Percentiles rank a stretch among this genome's conserved stretches.
phyloP scores from a whole-genome alignment of 2,329 filamentous ascomycete genomes.

The Neopestalotiopsis clavispora region DNA sequence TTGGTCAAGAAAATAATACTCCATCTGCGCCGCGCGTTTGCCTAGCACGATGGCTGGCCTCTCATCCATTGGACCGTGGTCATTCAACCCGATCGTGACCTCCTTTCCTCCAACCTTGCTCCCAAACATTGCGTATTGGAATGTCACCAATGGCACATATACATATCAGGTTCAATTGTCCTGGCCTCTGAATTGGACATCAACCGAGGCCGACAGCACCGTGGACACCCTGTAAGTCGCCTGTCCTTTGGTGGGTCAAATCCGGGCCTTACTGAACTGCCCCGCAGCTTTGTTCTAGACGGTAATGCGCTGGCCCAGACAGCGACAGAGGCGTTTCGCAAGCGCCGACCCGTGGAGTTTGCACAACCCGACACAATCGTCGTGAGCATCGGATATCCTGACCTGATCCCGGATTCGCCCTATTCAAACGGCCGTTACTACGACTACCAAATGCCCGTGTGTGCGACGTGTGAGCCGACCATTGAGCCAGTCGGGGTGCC shows the following conservation, averaged over 20 bases:
- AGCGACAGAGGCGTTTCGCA: conserved; percentile 31
- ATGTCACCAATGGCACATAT: conserved; percentile 20
- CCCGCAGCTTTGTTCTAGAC: conserved; percentile 29
- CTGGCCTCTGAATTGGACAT: conserved; percentile 23
- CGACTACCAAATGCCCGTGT: conserved; percentile 23
- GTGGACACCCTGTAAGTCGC: conserved; percentile 7
- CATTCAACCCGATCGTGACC: conserved; percentile 20
- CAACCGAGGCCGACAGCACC: conserved; percentile 7
- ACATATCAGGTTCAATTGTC: conserved; percentile 24
- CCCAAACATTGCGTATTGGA: conserved; percentile 24
- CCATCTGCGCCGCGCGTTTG: background rate
- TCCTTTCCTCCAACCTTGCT: conserved; percentile 20
- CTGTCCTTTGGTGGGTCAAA: background rate
- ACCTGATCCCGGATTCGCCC: conserved; percentile 24
- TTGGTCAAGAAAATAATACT: no score
- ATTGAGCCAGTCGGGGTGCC: conserved; percentile 9
- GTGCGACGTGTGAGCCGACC: background rate
- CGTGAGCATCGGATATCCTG: conserved; percentile 33
- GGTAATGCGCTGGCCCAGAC: conserved; percentile 32
- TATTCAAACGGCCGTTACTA: conserved; percentile 28
- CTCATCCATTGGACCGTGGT: conserved; percentile 19
- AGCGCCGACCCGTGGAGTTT: conserved; percentile 28
- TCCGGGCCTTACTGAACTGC: background rate
- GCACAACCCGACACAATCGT: conserved; percentile 30
- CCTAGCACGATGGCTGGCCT: background rate